Percentiles rank a stretch among this genome's conserved stretches.
phyloP scores from a whole-genome alignment of 225 moss, liverwort and hornwort species.

The Sphagnum tenellum region DNA sequence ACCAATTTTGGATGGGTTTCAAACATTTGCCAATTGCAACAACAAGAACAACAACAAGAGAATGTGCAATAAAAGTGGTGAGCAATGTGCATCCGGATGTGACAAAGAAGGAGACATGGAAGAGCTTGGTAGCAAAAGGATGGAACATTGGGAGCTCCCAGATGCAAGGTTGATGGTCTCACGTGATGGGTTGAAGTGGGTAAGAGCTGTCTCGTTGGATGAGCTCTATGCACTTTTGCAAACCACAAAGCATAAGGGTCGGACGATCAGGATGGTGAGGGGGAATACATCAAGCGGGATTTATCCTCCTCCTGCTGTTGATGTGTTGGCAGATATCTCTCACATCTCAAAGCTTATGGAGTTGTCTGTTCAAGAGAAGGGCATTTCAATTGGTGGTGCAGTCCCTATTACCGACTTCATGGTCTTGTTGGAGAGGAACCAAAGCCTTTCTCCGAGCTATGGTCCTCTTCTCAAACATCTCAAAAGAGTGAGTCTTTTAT shows the following conservation, averaged over 20 bases:
- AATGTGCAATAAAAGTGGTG: slow-evolving; percentile 15
- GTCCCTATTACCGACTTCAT: slow-evolving; percentile 63
- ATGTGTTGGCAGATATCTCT: slow-evolving; percentile 56
- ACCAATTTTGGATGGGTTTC: slow-evolving; percentile 70
- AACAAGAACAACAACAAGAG: slow-evolving; percentile 10
- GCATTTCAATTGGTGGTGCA: slow-evolving; percentile 56
- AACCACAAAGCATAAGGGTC: slow-evolving; percentile 31
- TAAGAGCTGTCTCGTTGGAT: slow-evolving; percentile 35
- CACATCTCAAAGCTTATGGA: slow-evolving; percentile 40
- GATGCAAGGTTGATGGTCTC: slow-evolving; percentile 26
- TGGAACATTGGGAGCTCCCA: slow-evolving; percentile 9
- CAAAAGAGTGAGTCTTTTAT: slow-evolving; percentile 41
- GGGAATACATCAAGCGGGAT: slow-evolving; percentile 74
- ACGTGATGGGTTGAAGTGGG: slow-evolving; percentile 60
- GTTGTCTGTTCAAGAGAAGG: slow-evolving; percentile 17
- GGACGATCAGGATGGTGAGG: slow-evolving; percentile 55
- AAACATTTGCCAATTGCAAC: slow-evolving; percentile 30
- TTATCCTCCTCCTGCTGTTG: slow-evolving; percentile 35
- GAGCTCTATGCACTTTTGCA: slow-evolving; percentile 53
- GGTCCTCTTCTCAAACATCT: slow-evolving; percentile 65
- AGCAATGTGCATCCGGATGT: slow-evolving; percentile 20
- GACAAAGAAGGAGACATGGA: slow-evolving; percentile 46
- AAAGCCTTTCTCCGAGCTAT: slow-evolving; percentile 49
- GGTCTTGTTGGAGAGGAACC: slow-evolving; percentile 40
- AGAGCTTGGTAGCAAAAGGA: slow-evolving; percentile 20